phyloP scores from a whole-genome alignment of 306 rosid species.

The Ochetophila trinervis region DNA sequence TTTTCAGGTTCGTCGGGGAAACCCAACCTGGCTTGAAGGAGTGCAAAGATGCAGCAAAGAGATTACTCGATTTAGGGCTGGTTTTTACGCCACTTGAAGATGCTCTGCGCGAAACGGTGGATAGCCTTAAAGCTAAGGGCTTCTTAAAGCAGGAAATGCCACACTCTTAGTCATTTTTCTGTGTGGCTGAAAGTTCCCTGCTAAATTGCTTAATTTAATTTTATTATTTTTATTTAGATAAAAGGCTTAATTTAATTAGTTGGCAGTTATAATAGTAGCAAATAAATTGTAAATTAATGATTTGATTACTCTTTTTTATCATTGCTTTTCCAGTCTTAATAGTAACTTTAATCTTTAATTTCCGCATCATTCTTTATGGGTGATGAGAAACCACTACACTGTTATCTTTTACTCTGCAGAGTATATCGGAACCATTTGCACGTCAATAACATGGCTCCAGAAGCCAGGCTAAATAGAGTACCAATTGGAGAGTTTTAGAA shows the following conservation, averaged over 20 bases:
- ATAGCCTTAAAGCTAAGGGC: slow-evolving; percentile 64
- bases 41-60: slow-evolving; percentile 67
- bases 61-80: slow-evolving; percentile 62
- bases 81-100: slow-evolving; percentile 67
- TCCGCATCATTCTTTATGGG: neutral
- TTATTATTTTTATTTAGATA: too few species aligned
- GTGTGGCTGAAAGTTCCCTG: neutral
- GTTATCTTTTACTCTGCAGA: slow-evolving; percentile 24
- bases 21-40: slow-evolving; percentile 73
- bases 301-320: slow-evolving; percentile 3
- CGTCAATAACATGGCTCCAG: slow-evolving; percentile 22
- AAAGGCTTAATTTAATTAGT: neutral
- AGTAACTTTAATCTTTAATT: slow-evolving; percentile 9
- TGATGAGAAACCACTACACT: slow-evolving; percentile 10
- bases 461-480: neutral
- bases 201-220: too few species aligned
- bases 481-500: neutral
- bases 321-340: slow-evolving; percentile 17
- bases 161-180: slow-evolving; percentile 2
- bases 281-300: slow-evolving; percentile 16
- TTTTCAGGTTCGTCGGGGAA: slow-evolving; percentile 58
- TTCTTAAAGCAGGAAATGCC: slow-evolving; percentile 35
- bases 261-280: slow-evolving; percentile 31
- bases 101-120: slow-evolving; percentile 61
- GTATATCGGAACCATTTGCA: slow-evolving; percentile 35